Evolutionary conservation across 1,139 yeast genomes (phyloP).

Genomic region (Candida pseudoviswanathii): DNA sequence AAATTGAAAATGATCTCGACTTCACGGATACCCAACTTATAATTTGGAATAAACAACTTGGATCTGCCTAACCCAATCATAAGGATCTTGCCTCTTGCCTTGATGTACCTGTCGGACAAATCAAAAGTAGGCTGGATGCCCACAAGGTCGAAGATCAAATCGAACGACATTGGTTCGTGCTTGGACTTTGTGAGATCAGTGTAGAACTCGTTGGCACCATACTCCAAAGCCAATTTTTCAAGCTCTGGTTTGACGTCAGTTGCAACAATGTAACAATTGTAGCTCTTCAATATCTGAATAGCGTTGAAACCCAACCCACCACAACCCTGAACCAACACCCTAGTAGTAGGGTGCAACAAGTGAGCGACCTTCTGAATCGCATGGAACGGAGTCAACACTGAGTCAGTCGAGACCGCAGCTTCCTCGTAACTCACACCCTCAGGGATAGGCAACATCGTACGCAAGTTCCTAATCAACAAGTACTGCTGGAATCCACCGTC

Average conservation of each 20-base stretch:
- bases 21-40: constrained; percentile 44
- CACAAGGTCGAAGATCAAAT: constrained; percentile 47
- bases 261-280: constrained; percentile 44
- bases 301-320: constrained; percentile 58
- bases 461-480: constrained; percentile 37
- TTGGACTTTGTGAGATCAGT: constrained; percentile 30
- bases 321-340: constrained; percentile 47
- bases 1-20: constrained; percentile 42
- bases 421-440: constrained; percentile 45
- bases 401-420: constrained; percentile 54
- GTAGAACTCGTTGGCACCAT: constrained; percentile 49
- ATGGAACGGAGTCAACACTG: constrained; percentile 54
- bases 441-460: constrained; percentile 47
- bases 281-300: constrained; percentile 43
- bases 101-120: constrained; percentile 35
- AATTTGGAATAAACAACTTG: constrained; percentile 34
- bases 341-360: constrained; percentile 35
- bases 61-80: constrained; percentile 48
- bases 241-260: constrained; percentile 39
- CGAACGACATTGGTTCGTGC: constrained; percentile 37
- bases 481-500: constrained; percentile 58
- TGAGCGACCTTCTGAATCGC: constrained; percentile 45
- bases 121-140: constrained; percentile 44
- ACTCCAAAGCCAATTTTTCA: constrained; percentile 28
- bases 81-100: constrained; percentile 40